Evolutionary conservation across 1,139 yeast species (phyloP).

Genomic region (Eremothecium cymbalariae): DNA sequence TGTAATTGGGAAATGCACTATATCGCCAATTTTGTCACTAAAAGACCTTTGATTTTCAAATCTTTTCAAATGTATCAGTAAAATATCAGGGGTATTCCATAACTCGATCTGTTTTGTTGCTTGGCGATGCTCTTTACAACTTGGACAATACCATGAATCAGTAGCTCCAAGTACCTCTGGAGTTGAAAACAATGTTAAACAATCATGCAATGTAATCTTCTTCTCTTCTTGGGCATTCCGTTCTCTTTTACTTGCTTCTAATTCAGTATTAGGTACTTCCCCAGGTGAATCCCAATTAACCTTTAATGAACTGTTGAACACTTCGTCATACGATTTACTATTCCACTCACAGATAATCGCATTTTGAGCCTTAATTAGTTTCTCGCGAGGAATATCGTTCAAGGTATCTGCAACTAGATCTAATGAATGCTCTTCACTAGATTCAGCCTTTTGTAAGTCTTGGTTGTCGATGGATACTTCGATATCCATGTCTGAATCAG

Average conservation of each 20-base stretch:
- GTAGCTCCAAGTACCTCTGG: conserved; percentile 83
- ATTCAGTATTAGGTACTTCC: conserved; percentile 43
- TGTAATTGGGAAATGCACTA: conserved; percentile 80
- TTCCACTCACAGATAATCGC: conserved; percentile 73
- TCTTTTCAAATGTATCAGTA: conserved; percentile 83
- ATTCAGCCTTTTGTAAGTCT: not conserved
- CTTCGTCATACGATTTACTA: conserved; percentile 38
- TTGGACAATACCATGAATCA: conserved; percentile 92
- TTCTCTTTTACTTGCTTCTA: conserved; percentile 40
- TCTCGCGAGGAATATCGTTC: not conserved
- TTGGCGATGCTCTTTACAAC: conserved; percentile 78
- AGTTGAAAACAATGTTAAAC: conserved; percentile 65
- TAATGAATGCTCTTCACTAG: not conserved
- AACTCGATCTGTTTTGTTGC: conserved; percentile 88
- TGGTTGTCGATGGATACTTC: not conserved
- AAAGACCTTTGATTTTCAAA: conserved; percentile 80
- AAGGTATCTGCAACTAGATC: not conserved
- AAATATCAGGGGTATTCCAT: conserved; percentile 86
- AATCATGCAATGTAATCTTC: conserved; percentile 61
- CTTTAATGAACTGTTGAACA: conserved; percentile 42
- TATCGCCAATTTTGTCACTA: conserved; percentile 81
- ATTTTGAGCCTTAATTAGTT: conserved; percentile 34
- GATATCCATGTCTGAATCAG: conserved; percentile 6
- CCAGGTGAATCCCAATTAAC: conserved; percentile 51
- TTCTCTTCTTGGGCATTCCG: conserved; percentile 37